Evolutionary conservation across 495 filamentous ascomycete species (phyloP).

Genomic region (Penicillium cosmopolitanum): DNA sequence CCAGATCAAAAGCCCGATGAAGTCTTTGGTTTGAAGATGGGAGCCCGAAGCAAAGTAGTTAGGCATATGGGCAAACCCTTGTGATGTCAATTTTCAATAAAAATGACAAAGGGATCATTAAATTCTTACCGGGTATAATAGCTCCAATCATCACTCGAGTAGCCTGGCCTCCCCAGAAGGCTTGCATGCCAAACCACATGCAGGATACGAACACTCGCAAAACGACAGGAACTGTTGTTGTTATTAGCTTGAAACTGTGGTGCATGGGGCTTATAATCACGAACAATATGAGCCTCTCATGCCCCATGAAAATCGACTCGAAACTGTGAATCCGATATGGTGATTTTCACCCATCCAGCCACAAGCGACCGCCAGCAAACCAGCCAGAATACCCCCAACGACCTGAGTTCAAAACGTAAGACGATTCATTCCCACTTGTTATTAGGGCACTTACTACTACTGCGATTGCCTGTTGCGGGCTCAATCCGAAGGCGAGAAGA

Average conservation of each 20-base stretch:
- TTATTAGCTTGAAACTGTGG: not conserved
- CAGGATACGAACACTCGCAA: conserved; percentile 8
- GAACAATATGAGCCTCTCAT: conserved; percentile 12
- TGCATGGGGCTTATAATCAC: not conserved
- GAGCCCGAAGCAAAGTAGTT: conserved; percentile 11
- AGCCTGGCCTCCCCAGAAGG: conserved; percentile 12
- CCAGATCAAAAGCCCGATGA: conserved; percentile 16
- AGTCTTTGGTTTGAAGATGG: conserved; percentile 17
- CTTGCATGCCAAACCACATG: conserved; percentile 16
- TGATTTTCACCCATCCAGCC: conserved; percentile 13
- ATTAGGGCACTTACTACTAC: conserved; percentile 6
- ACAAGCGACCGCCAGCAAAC: conserved; percentile 10
- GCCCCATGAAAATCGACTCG: conserved; percentile 11
- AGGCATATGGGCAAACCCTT: conserved; percentile 14
- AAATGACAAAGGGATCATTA: not conserved
- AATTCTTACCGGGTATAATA: conserved; percentile 8
- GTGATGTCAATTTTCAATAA: not conserved
- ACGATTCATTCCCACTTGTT: not conserved
- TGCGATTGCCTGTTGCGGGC: conserved; percentile 9
- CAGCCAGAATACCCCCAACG: conserved; percentile 11
- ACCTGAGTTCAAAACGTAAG: not conserved
- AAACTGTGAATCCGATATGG: conserved; percentile 11
- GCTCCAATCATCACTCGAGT: conserved; percentile 12
- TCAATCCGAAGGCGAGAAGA: conserved; percentile 6
- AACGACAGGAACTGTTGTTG: conserved; percentile 3